Base-by-base conservation (phyloP, 2,329 filamentous ascomycete genomes). In the Ceratocystis cubensis region DNA sequence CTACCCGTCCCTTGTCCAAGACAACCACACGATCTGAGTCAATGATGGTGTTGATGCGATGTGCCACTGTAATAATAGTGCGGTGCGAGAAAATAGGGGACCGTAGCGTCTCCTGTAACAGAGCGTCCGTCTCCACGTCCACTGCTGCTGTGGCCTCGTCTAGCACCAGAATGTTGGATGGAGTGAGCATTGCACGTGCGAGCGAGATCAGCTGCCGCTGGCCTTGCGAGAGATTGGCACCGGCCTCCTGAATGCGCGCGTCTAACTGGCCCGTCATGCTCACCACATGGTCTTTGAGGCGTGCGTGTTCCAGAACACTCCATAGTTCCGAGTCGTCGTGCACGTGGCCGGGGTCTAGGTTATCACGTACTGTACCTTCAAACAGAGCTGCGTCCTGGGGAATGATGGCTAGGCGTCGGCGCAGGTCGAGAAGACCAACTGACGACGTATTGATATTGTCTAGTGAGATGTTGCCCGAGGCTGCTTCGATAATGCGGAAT, bases 11-110 rank as follows among this genome's bases (percentile, higher is more conserved):
- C 75, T 88, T 88, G 74, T 97, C 91, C 5, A 99, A 83, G 63
- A 99, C 94, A 45, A 99, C 87, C 69, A 99, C 94, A 63, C 92
- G 85, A 77, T 99, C 93, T 69, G 82, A 84, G 75, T 88, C 85
- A 37, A 99, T 82, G 72, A 99, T 97, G 10, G 94, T 99, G 78
- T 97, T 97, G 79, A 99, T 96, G 66, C 94, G 87, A 78, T 99
- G 94, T 30, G 94, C 94, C 72, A 99, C 96, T 0, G 94, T 99
- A 76, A 99, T 96, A 76, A 99, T 97, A 46, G 94, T 99, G 65
- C 91, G 86, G 76, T 96, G 91, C 69, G 87, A 82, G 78, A 99
- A 99, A 17, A 87, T 75, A 25, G 83, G 81, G 45, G 82, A 82
- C 44, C 85, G 81, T 66, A 87, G 78, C 30, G 85, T 88, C 61